Evolutionary conservation across 345 rosid species (phyloP).

Genomic region (Aquilaria malaccensis): DNA sequence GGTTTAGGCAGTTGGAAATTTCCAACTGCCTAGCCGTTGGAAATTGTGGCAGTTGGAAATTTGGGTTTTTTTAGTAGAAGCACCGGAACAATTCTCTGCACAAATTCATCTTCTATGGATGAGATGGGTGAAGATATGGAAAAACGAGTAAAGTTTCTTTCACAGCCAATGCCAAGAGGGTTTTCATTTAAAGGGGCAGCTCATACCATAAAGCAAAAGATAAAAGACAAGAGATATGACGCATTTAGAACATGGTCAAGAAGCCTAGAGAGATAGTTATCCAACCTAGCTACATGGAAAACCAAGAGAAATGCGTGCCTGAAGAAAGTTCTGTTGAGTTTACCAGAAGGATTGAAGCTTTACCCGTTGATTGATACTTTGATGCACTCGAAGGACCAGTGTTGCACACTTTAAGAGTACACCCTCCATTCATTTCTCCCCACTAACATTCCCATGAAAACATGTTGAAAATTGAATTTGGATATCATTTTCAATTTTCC

Average conservation of each 20-base stretch:
- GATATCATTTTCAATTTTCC: slow-evolving; percentile 42
- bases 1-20: too few species aligned
- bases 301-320: slow-evolving; percentile 13
- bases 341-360: slow-evolving; percentile 26
- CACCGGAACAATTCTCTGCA: slow-evolving; percentile 15
- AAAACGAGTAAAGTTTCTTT: slow-evolving; percentile 28
- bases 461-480: neutral
- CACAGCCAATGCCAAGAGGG: slow-evolving; percentile 62
- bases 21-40: too few species aligned
- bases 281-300: slow-evolving; percentile 29
- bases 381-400: slow-evolving; percentile 88
- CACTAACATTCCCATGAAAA: neutral
- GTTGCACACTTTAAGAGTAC: slow-evolving; percentile 66
- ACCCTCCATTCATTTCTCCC: neutral
- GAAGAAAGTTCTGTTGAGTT: neutral
- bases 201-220: slow-evolving; percentile 18
- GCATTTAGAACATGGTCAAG: slow-evolving; percentile 91
- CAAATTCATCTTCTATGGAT: neutral
- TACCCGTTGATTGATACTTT: slow-evolving; percentile 69
- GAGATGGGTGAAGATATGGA: too few species aligned
- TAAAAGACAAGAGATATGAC: slow-evolving; percentile 55
- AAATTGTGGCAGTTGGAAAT: too few species aligned
- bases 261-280: slow-evolving; percentile 64
- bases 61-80: too few species aligned
- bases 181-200: slow-evolving; percentile 10